phyloP scores from a whole-genome alignment of 805 yeast genomes.

The Nematodospora valgi region DNA sequence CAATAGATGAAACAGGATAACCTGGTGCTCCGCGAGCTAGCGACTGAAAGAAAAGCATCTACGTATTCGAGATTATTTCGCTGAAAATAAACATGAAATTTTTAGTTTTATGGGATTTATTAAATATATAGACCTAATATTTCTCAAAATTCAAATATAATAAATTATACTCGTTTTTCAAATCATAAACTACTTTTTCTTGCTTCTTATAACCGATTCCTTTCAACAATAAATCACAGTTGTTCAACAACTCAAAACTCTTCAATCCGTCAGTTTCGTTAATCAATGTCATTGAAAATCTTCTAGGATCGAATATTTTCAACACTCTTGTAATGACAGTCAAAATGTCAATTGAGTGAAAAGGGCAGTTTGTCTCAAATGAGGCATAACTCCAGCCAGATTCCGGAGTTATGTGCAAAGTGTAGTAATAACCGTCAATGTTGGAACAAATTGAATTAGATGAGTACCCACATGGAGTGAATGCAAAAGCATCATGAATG shows the following conservation, averaged over 20 bases:
- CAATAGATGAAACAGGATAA: too few species aligned
- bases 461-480: constrained; percentile 92
- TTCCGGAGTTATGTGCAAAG: constrained; percentile 94
- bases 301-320: constrained; percentile 66
- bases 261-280: constrained; percentile 12
- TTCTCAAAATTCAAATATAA: constrained; percentile 65
- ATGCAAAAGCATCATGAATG: constrained; percentile 81
- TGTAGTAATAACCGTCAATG: constrained; percentile 47
- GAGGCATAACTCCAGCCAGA: constrained; percentile 93
- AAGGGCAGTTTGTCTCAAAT: constrained; percentile 83
- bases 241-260: constrained; percentile 9
- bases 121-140: not conserved
- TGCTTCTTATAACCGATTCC: constrained; percentile 50
- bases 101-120: too few species aligned
- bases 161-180: constrained; percentile 65
- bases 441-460: constrained; percentile 73
- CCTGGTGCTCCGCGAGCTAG: too few species aligned
- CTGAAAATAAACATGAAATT: too few species aligned
- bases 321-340: constrained; percentile 61
- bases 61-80: too few species aligned
- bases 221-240: constrained; percentile 26
- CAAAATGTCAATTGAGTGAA: constrained; percentile 45
- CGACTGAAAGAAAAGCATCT: too few species aligned
- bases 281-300: constrained; percentile 54
- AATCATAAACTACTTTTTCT: constrained; percentile 71